Conservation (phyloP, 148 eudicot species). For the Pouteria glomerata region DNA sequence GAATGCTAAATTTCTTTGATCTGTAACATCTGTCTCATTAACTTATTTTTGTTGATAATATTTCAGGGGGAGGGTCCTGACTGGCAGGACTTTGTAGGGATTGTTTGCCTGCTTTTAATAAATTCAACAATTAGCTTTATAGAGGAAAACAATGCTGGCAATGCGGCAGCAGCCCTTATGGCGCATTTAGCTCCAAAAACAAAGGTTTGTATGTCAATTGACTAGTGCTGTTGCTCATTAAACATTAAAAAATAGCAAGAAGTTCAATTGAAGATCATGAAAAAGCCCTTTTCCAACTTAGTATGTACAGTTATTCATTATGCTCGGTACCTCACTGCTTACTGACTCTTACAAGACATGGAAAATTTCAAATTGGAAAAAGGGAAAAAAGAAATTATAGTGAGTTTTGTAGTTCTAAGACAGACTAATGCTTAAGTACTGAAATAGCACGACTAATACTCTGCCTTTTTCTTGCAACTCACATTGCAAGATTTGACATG, state of each 20-base stretch:
- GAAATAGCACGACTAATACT: too few relatives aligned
- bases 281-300: not conserved
- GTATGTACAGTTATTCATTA: too few relatives aligned
- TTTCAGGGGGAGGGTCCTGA: slow-evolving; percentile 66
- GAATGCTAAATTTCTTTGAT: not conserved
- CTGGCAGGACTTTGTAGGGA: slow-evolving; percentile 77
- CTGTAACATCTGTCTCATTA: not conserved
- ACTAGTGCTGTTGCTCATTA: too few relatives aligned
- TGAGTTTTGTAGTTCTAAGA: too few relatives aligned
- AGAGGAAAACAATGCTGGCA: slow-evolving; percentile 79
- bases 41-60: slow-evolving; percentile 4
- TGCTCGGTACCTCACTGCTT: not conserved
- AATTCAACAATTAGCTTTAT: slow-evolving; percentile 71
- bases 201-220: slow-evolving; percentile 38
- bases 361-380: too few relatives aligned
- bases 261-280: not conserved
- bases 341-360: too few relatives aligned
- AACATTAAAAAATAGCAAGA: not conserved
- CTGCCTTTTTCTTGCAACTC: too few relatives aligned
- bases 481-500: too few relatives aligned
- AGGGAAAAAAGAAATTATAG: too few relatives aligned
- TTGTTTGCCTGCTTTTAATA: slow-evolving; percentile 48
- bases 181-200: slow-evolving; percentile 66
- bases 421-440: too few relatives aligned
- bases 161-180: slow-evolving; percentile 73